Evolutionary conservation across 208 protist genomes (phyloP), one percentile per base, ranked within the genome.

Genomic region (Acanthamoeba healyi): DNA sequence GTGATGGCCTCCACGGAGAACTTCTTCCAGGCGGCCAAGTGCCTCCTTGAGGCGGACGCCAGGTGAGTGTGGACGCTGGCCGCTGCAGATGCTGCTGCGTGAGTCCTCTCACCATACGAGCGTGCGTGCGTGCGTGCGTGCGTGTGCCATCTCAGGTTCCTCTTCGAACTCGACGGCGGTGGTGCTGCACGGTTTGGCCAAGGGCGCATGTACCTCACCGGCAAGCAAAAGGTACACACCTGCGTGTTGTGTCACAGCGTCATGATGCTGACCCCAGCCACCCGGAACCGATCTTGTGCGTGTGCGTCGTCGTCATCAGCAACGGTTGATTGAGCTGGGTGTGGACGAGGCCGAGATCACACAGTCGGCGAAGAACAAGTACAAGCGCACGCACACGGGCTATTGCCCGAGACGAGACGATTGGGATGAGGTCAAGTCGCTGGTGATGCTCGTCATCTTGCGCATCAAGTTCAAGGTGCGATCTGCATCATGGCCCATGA

Each of bases 11-110:
- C 70, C 24, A 79, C 70, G 5, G 70, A 79, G 32, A 79, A 79
- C 70, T 22, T 79, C 0, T 79, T 79, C 70, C 70, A 79, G 70
- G 70, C 70, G 22, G 70, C 70, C 38, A 79, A 79, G 38, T 79
- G 38, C 70, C 14, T 4, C 0, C 70, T 79, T 22, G 70, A 79
- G 19, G 70, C 70, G 3, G 70, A 79, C 22, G 70, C 70, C 65
- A 40, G 32, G 58, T 65, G 44, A 12, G 44, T 49, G n/a, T n/a
- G n/a, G n/a, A n/a, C n/a, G n/a, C n/a, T n/a, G n/a, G n/a, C n/a
- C n/a, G n/a, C n/a, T n/a, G n/a, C n/a, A n/a, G n/a, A n/a, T n/a
- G n/a, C n/a, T n/a, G n/a, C n/a, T n/a, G n/a, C n/a, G n/a, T n/a
- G n/a, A n/a, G n/a, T n/a, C n/a, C n/a, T n/a, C n/a, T n/a, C 44